These are phyloP conservation scores for Lasiosphaeria hispida DNA, from an alignment of 495 filamentous ascomycete genomes.

Conservation along the genomic window DNA sequence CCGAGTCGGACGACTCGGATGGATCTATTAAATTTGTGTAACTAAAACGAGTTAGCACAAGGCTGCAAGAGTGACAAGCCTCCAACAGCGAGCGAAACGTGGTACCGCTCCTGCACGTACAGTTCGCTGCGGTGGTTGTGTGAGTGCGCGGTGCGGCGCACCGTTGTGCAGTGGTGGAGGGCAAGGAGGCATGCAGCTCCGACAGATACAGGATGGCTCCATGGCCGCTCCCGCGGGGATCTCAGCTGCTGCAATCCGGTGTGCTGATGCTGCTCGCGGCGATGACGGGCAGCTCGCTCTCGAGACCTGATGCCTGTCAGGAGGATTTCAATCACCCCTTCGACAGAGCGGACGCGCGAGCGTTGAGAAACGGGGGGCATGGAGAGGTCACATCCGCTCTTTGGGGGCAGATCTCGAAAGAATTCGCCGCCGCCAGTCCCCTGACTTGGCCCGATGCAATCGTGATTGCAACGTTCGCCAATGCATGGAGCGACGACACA, in stretches of 20 bases:
- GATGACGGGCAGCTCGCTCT: background rate
- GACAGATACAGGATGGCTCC: too few relatives aligned
- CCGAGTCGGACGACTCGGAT: constrained; percentile 21
- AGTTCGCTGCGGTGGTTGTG: background rate
- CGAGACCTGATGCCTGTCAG: constrained; percentile 5
- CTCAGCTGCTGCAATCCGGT: too few relatives aligned
- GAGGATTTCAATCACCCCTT: constrained; percentile 3
- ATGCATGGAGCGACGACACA: constrained; percentile 26
- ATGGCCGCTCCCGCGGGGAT: too few relatives aligned
- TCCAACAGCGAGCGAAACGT: constrained; percentile 5
- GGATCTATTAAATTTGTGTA: constrained; percentile 17
- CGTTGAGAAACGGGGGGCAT: constrained; percentile 17
- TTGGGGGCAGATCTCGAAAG: constrained; percentile 33
- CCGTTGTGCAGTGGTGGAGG: background rate
- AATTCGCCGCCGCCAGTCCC: constrained; percentile 27
- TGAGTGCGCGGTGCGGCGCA: background rate
- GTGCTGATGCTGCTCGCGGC: too few relatives aligned
- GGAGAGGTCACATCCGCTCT: constrained; percentile 24
- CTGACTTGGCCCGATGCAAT: constrained; percentile 41
- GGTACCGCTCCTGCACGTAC: constrained; percentile 2
- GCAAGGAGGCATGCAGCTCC: background rate
- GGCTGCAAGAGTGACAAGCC: constrained; percentile 17
- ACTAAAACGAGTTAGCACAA: constrained; percentile 17
- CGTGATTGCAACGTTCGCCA: constrained; percentile 37
- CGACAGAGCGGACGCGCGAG: constrained; percentile 9